Base-by-base conservation (phyloP, 805 yeast species). In the Wickerhamomyces tratensis region DNA sequence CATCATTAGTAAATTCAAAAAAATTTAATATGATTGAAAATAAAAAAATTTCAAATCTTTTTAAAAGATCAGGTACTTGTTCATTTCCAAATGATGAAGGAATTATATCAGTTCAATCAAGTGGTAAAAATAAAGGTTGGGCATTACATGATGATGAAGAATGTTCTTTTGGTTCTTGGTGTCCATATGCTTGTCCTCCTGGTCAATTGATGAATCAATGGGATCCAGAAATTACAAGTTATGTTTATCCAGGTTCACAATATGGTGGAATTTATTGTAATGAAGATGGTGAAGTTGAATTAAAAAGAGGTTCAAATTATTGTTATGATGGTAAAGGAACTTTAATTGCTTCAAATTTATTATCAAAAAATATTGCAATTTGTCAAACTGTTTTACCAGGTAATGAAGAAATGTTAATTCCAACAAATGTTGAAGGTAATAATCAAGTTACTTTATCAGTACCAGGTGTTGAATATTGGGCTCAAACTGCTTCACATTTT, bases 331-430 rank as follows among this genome's bases (percentile, higher is more conserved):
- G 96, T 43, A 74, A 76, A 49, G 91, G 86, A 33, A 76, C 91
- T 14, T 79, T 86, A n/a, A 52, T 61, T 31, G 84, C 76, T 86
- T 67, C 52, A 59, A 10, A 79, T 82, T 14, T 69, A 69, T 36
- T 46, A 64, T 6, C 7, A 7, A 4, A 31, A 31, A 67, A 73
- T 45, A 88, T 86, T 49, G 89, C 96, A 7, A 78, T 87, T 63
- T 87, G 96, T 62, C 96, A 88, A 66, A 87, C 96, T 8, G 95
- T 88, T 7, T 70, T 88, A 44, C 96, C 96, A 25, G 96, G 96
- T 51, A 85, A 86, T 62, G 96, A 87, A 67, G 95, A 87, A 52
- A 87, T 87, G 96, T 69, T 86, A 59, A 86, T 88, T 50, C 96
- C 96, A 46, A 86, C 94, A 25, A 59, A 71, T 42, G 77, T 82